phyloP scores from a whole-genome alignment of 2,329 filamentous ascomycete genomes.

The Reticulascus tulasneorum region DNA sequence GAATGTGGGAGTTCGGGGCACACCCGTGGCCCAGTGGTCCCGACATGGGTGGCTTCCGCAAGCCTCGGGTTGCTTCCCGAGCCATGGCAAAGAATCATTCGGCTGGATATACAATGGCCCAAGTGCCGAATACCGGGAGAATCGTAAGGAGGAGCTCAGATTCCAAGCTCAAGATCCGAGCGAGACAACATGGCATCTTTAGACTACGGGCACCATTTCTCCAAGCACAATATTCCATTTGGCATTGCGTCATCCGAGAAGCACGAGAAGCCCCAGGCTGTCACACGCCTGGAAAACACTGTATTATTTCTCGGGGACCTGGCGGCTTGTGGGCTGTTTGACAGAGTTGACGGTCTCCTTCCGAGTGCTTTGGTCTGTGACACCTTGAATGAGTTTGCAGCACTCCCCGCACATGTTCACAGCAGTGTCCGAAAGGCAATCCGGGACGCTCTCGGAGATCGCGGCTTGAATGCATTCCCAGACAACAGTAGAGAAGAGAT shows the following conservation, averaged over 20 bases:
- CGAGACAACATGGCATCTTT: no score
- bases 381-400: constrained; percentile 46
- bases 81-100: no score
- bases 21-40: no score
- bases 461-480: constrained; percentile 16
- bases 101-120: no score
- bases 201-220: no score
- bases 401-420: constrained; percentile 34
- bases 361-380: constrained; percentile 24
- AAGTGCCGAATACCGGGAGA: no score
- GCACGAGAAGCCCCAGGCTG: constrained; percentile 36
- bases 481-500: constrained; percentile 12
- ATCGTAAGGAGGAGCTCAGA: no score
- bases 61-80: no score
- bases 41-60: no score
- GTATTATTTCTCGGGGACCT: constrained; percentile 50
- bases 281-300: constrained; percentile 45
- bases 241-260: constrained; percentile 41
- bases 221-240: constrained; percentile 49
- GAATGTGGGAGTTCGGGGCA: no score
- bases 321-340: constrained; percentile 24
- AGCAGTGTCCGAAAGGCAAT: constrained; percentile 35
- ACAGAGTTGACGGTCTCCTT: constrained; percentile 16
- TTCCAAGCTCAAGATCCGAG: no score
- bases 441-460: constrained; percentile 26